A percentile compares a stretch with the other conserved stretches of the same genome.
phyloP scores from a whole-genome alignment of 306 rosid genomes.

The Pueraria montana region DNA sequence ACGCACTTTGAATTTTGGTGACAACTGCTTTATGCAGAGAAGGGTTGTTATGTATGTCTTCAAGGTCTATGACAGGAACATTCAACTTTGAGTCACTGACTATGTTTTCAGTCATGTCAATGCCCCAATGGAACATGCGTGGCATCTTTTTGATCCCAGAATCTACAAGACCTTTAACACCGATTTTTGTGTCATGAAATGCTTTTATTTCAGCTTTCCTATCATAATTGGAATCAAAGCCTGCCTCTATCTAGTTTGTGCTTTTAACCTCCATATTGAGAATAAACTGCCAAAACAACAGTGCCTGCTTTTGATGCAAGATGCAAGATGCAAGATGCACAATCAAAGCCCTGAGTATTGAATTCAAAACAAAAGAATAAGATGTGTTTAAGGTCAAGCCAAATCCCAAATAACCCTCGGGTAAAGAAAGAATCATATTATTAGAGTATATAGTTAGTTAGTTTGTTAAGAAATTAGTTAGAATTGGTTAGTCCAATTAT shows the following conservation, averaged over 20 bases:
- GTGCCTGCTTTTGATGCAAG: not conserved
- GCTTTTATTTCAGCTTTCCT: not conserved
- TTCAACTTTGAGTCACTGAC: not conserved
- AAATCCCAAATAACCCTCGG: too few species aligned
- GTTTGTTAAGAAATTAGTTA: too few species aligned
- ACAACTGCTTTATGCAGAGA: not conserved
- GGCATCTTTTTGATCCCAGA: conserved; percentile 43
- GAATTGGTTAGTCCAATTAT: too few species aligned
- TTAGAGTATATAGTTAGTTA: too few species aligned
- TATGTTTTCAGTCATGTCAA: not conserved
- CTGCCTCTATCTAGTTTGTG: not conserved
- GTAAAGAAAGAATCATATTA: too few species aligned
- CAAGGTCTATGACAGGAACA: not conserved
- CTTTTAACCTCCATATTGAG: conserved; percentile 27
- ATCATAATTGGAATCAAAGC: conserved; percentile 40
- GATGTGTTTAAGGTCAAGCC: too few species aligned
- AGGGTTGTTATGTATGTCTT: not conserved
- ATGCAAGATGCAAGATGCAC: too few species aligned
- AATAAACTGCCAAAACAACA: not conserved
- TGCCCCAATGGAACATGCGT: not conserved
- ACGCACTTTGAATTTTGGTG: not conserved
- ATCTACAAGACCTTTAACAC: conserved; percentile 43
- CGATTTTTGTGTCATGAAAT: conserved; percentile 19
- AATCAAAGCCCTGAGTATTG: too few species aligned
- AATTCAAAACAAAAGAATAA: too few species aligned